Evolutionary conservation across 257 asterid species (phyloP).

Genomic region (Solanum chilense): DNA sequence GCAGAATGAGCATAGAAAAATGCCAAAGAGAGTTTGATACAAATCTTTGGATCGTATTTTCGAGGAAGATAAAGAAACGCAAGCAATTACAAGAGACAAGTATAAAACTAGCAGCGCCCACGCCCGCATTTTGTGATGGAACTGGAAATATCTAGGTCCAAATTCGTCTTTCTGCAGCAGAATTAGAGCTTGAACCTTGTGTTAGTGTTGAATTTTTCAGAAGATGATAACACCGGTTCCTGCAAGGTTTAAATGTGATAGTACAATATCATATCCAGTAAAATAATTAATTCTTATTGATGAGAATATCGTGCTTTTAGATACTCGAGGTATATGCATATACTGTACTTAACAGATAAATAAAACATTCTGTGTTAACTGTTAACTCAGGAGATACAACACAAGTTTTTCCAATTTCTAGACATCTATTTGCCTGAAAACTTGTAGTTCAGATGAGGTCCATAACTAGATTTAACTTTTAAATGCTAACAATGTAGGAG

Average conservation of each 20-base stretch:
- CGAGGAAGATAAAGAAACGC: not conserved
- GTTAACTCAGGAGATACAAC: not conserved
- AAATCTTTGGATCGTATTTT: not conserved
- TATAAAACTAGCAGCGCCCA: not conserved
- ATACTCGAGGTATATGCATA: not conserved
- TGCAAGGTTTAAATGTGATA: slow-evolving; percentile 13
- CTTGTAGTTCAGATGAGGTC: not conserved
- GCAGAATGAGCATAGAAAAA: not conserved
- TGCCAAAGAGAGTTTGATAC: not conserved
- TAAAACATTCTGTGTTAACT: not conserved
- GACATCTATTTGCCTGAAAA: not conserved
- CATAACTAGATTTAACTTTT: not conserved
- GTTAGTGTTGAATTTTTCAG: slow-evolving; percentile 21
- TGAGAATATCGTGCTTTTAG: not conserved
- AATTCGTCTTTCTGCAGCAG: not conserved
- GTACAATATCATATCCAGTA: too few relatives aligned
- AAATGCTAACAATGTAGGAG: not conserved
- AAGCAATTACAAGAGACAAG: not conserved
- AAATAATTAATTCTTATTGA: too few relatives aligned
- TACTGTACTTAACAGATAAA: not conserved
- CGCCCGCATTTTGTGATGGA: not conserved
- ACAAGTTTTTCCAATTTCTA: not conserved
- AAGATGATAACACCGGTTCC: slow-evolving; percentile 54
- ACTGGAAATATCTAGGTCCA: not conserved
- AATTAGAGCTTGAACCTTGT: slow-evolving; percentile 31